Conservation (phyloP, 2,329 filamentous ascomycete species). For the Teratosphaeria gauchensis region DNA sequence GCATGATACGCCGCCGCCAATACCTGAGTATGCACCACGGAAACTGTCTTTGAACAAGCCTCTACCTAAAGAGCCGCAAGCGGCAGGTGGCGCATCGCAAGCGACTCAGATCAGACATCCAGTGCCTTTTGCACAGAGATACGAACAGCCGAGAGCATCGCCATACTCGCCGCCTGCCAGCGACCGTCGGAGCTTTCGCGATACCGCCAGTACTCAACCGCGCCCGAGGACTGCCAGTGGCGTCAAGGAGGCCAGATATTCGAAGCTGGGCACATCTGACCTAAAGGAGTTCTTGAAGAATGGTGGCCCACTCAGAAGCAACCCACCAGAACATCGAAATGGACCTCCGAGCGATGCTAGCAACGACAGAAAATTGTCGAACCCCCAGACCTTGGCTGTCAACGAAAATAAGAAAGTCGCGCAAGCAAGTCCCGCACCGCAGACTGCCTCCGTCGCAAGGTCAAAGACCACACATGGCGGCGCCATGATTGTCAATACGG, state of each 20-base stretch:
- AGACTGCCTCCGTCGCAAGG: background rate
- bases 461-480: conserved; percentile 1
- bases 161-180: conserved; percentile 1
- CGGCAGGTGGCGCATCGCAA: conserved; percentile 4
- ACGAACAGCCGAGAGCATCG: conserved; percentile 6
- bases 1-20: background rate
- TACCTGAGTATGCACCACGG: background rate
- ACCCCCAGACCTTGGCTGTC: background rate
- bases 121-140: conserved; percentile 6
- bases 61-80: conserved; percentile 13
- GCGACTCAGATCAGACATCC: conserved; percentile 3
- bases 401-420: background rate
- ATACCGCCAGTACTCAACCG: conserved; percentile 1
- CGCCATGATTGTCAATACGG: conserved; percentile 2
- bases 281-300: conserved; percentile 16
- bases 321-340: conserved; percentile 10
- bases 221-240: conserved; percentile 10
- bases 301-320: conserved; percentile 15
- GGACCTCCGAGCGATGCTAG: background rate
- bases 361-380: background rate
- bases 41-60: conserved; percentile 13
- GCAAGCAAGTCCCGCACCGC: background rate
- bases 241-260: conserved; percentile 2
- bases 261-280: conserved; percentile 9
- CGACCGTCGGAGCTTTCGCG: background rate